Percentiles rank a stretch among this genome's conserved stretches.
Evolutionary conservation across 768 basidiomycete genomes (phyloP).

Genomic region (Trametes meyenii): DNA sequence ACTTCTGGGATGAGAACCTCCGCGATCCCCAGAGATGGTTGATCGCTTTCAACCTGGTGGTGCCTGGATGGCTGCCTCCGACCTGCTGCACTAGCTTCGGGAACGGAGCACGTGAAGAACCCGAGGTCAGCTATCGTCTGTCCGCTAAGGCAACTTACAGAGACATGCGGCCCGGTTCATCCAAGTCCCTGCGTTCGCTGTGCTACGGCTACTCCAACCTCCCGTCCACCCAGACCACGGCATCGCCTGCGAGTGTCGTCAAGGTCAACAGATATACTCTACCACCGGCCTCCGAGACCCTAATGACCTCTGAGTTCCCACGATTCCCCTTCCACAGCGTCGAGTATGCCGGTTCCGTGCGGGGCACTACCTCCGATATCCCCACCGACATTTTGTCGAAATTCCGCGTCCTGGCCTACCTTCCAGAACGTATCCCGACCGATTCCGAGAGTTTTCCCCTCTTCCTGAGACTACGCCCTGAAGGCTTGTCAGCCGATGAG

Average conservation of each 20-base stretch:
- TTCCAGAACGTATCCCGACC: slow-evolving; percentile 57
- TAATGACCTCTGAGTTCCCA: slow-evolving; percentile 34
- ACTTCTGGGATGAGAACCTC: slow-evolving; percentile 63
- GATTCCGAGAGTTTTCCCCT: slow-evolving; percentile 54
- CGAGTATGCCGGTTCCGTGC: slow-evolving; percentile 26
- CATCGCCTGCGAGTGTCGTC: slow-evolving; percentile 47
- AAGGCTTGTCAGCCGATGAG: slow-evolving; percentile 49
- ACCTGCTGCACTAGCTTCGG: slow-evolving; percentile 49
- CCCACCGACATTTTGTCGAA: slow-evolving; percentile 59
- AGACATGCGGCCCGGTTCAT: slow-evolving; percentile 45
- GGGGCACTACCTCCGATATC: slow-evolving; percentile 37
- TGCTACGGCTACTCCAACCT: slow-evolving; percentile 60
- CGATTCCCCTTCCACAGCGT: slow-evolving; percentile 41
- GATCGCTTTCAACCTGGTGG: slow-evolving; percentile 74
- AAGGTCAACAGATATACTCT: slow-evolving; percentile 54
- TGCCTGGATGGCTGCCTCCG: slow-evolving; percentile 91
- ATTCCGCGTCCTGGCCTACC: slow-evolving; percentile 64
- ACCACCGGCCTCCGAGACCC: slow-evolving; percentile 39
- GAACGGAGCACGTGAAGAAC: slow-evolving; percentile 39
- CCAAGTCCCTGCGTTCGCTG: slow-evolving; percentile 49
- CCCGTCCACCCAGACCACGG: slow-evolving; percentile 42
- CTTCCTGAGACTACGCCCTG: slow-evolving; percentile 60
- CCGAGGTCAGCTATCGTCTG: slow-evolving; percentile 67
- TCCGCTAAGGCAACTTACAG: slow-evolving; percentile 67
- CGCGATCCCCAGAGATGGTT: slow-evolving; percentile 68